Conservation (phyloP, 345 rosid species). For the Clarkia xantiana region DNA sequence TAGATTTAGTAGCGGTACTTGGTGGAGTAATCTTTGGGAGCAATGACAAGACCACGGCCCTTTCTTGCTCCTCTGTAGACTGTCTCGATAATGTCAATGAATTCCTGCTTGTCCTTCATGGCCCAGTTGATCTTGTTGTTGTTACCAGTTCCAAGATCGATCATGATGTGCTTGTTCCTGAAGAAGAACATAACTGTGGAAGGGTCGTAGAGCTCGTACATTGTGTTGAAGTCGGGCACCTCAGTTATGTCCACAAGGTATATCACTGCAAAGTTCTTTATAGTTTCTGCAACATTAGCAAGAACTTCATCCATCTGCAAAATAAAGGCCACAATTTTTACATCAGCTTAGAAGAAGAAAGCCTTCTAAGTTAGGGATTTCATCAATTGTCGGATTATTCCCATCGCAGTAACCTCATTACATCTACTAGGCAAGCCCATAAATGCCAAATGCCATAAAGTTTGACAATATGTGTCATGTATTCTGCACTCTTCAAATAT, state of each 20-base stretch:
- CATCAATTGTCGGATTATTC: too few species aligned
- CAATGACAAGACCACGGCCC: slow-evolving; percentile 87
- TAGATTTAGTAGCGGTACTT: slow-evolving; percentile 65
- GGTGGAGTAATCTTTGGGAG: slow-evolving; percentile 92
- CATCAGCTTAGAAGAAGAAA: too few species aligned
- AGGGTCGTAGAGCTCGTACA: slow-evolving; percentile 92
- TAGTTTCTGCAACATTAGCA: slow-evolving; percentile 78
- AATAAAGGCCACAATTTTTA: background rate
- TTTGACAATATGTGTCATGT: too few species aligned
- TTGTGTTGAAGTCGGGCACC: slow-evolving; percentile 89
- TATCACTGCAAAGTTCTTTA: slow-evolving; percentile 91
- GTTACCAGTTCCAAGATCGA: slow-evolving; percentile 93
- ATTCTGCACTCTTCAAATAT: too few species aligned
- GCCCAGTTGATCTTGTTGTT: slow-evolving; percentile 98
- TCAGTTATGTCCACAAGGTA: slow-evolving; percentile 85
- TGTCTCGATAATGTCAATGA: slow-evolving; percentile 74
- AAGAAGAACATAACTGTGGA: slow-evolving; percentile 94
- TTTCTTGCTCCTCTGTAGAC: slow-evolving; percentile 83
- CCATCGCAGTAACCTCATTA: too few species aligned
- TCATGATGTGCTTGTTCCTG: slow-evolving; percentile 92
- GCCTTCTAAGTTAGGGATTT: too few species aligned
- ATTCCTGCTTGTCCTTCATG: slow-evolving; percentile 94
- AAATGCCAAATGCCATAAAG: too few species aligned
- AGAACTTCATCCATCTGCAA: slow-evolving; percentile 89
- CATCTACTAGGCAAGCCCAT: too few species aligned